Percentiles rank a stretch among this genome's conserved stretches.
phyloP scores from a whole-genome alignment of 2,329 filamentous ascomycete species.

The Paraconiothyrium brasiliense region DNA sequence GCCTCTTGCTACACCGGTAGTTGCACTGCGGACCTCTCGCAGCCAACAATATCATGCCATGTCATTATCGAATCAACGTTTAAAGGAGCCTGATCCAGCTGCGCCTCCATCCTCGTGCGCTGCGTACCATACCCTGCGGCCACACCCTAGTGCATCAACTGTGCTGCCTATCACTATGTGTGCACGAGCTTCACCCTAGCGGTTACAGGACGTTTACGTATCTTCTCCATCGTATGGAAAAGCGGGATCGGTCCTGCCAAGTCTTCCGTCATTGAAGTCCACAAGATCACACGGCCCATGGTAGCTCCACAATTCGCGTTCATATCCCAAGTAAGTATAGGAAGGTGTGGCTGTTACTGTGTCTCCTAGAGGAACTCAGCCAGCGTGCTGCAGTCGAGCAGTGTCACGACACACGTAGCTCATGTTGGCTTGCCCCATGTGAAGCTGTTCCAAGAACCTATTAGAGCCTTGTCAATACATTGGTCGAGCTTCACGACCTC shows the following conservation, averaged over 20 bases:
- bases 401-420: not conserved
- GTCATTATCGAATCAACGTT: not conserved
- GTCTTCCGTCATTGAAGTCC: not conserved
- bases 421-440: not conserved
- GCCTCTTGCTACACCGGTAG: conserved; percentile 10
- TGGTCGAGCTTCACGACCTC: not conserved
- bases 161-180: not conserved
- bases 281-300: not conserved
- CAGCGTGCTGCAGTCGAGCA: not conserved
- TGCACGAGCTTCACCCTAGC: not conserved
- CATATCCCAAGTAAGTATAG: not conserved
- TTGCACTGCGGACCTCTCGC: not conserved
- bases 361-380: not conserved
- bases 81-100: not conserved
- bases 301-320: not conserved
- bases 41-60: not conserved
- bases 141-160: not conserved
- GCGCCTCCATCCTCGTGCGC: not conserved
- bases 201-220: not conserved
- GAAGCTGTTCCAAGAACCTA: not conserved
- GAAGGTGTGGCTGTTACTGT: not conserved
- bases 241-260: not conserved
- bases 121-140: not conserved
- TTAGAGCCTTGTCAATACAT: too few species aligned
- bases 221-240: not conserved